A percentile compares a stretch with the other conserved stretches of the same genome.
Conservation (phyloP, 2,329 filamentous ascomycete genomes). For the Chaetomiaceae sp. region DNA sequence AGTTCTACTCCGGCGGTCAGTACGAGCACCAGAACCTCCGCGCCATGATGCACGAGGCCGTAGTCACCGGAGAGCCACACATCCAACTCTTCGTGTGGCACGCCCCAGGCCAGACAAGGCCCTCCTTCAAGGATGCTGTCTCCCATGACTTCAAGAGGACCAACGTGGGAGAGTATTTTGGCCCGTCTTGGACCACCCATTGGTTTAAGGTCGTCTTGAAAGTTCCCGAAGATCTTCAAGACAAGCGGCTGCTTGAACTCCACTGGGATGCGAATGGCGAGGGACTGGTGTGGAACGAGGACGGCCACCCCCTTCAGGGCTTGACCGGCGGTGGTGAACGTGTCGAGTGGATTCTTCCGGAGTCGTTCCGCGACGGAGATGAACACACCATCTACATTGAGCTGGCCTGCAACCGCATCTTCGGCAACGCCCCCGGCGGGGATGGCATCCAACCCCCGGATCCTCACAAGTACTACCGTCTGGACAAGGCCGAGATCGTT, state of each 20-base stretch:
- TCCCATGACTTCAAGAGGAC: constrained; percentile 68
- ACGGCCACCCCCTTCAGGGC: constrained; percentile 86
- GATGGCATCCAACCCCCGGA: constrained; percentile 84
- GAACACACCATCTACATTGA: constrained; percentile 90
- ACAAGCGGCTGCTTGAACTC: constrained; percentile 82
- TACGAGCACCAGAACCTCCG: constrained; percentile 70
- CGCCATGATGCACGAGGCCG: constrained; percentile 67
- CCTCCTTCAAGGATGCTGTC: constrained; percentile 79
- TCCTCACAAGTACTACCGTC: constrained; percentile 72
- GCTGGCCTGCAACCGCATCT: constrained; percentile 99
- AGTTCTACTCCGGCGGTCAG: constrained; percentile 74
- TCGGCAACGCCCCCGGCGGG: constrained; percentile 80
- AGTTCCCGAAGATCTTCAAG: constrained; percentile 63
- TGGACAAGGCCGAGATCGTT: constrained; percentile 76
- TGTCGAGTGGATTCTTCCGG: constrained; percentile 83
- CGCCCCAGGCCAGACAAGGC: constrained; percentile 70
- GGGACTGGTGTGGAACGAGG: constrained; percentile 85
- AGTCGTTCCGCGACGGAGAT: constrained; percentile 74
- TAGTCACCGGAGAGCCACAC: constrained; percentile 61
- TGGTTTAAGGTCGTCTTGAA: constrained; percentile 87
- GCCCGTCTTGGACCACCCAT: constrained; percentile 94
- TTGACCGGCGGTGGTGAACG: constrained; percentile 85
- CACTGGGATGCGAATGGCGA: constrained; percentile 96
- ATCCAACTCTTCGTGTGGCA: constrained; percentile 84
- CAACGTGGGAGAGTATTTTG: constrained; percentile 71